Evolutionary conservation across 2,329 filamentous ascomycete genomes (phyloP).

Genomic region (Massarina eburnea): DNA sequence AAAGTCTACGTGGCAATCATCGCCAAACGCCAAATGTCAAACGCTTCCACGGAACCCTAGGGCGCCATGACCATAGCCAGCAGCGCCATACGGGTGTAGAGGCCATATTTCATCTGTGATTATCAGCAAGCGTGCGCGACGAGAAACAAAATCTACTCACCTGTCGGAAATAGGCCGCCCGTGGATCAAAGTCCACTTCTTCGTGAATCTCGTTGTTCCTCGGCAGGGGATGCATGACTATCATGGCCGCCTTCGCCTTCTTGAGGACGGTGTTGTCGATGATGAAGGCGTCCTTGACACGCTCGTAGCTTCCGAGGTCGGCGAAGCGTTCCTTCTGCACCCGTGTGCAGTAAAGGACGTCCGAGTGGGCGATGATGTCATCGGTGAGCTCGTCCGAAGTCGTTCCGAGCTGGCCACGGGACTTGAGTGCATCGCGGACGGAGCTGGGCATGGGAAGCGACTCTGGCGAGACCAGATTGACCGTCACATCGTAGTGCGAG

Average conservation of each 20-base stretch:
- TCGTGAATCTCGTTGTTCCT: conserved; percentile 90
- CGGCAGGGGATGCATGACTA: conserved; percentile 93
- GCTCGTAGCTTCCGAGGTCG: conserved; percentile 77
- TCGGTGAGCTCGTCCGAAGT: conserved; percentile 80
- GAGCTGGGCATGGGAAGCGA: conserved; percentile 74
- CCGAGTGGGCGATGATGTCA: conserved; percentile 81
- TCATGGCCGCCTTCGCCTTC: conserved; percentile 88
- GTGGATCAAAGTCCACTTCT: conserved; percentile 96
- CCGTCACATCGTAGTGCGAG: conserved; percentile 89
- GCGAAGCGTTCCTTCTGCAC: conserved; percentile 96
- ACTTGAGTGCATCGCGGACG: conserved; percentile 70
- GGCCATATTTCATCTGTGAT: conserved; percentile 87
- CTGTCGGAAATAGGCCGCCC: conserved; percentile 98
- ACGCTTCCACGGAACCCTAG: conserved; percentile 12
- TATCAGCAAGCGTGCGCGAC: conserved; percentile 44
- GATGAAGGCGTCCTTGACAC: conserved; percentile 83
- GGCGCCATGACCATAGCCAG: conserved; percentile 85
- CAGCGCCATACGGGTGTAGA: conserved; percentile 97
- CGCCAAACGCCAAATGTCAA: too few relatives aligned
- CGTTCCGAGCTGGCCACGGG: conserved; percentile 73
- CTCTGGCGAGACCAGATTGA: conserved; percentile 87
- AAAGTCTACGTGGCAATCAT: too few relatives aligned
- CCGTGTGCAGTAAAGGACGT: conserved; percentile 95
- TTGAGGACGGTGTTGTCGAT: conserved; percentile 89
- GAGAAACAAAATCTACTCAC: conserved; percentile 57